A percentile compares a stretch with the other conserved stretches of the same genome.
phyloP scores from a whole-genome alignment of 169 alveolate species.

The Plasmodium vivax region DNA sequence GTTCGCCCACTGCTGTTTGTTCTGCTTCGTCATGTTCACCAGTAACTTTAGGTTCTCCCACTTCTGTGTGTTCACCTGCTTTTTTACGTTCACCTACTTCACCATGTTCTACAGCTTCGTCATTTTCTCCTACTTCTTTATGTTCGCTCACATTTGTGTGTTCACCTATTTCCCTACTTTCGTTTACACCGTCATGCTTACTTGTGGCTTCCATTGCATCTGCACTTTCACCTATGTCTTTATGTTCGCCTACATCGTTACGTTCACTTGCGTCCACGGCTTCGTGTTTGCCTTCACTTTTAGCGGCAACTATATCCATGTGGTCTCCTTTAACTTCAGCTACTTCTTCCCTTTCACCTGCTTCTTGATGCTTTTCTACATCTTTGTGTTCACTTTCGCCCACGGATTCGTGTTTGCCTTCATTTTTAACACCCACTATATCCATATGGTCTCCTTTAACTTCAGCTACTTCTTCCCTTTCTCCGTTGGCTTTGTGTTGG shows the following conservation, averaged over 20 bases:
- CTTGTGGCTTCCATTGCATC: neutral
- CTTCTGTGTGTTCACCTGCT: neutral
- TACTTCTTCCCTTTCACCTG: neutral
- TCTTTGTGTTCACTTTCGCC: neutral
- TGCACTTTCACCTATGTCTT: neutral
- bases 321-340: neutral
- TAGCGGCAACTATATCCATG: neutral
- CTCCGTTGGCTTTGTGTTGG: neutral
- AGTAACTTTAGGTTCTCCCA: too few relatives aligned
- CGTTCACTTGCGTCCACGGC: neutral
- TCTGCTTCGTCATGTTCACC: too few relatives aligned
- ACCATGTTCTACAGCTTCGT: too few relatives aligned
- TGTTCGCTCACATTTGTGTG: too few relatives aligned
- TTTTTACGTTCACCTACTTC: neutral
- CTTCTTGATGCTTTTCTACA: neutral
- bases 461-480: neutral
- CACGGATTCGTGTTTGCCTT: neutral
- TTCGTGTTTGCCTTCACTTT: neutral
- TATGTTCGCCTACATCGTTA: neutral
- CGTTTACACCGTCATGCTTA: neutral
- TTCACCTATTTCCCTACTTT: neutral
- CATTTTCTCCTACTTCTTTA: too few relatives aligned
- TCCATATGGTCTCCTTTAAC: neutral
- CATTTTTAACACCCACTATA: neutral
- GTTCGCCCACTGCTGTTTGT: too few relatives aligned